Evolutionary conservation across 352 stramenopile genomes (phyloP), one percentile per base, ranked within the genome.

Genomic region (Pythium dissimile): DNA sequence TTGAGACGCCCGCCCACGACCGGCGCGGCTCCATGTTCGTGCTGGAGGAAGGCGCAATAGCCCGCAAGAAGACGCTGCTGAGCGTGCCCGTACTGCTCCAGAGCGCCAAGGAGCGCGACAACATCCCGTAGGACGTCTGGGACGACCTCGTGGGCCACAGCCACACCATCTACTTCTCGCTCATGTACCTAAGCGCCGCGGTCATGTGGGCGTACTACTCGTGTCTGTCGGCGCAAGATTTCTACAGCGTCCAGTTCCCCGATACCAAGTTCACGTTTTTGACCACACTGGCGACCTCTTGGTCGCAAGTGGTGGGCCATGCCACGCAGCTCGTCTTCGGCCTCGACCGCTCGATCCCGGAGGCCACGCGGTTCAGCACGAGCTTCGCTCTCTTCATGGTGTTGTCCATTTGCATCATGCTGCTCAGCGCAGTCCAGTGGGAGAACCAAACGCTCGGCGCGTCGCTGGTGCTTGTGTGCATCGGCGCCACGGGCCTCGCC

Each of bases 141-240:
- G 64, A 85, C 37, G 74, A 88, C 42, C 72, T 88, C 35, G 46
- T 73, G 48, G 52, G 75, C 59, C 69, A 84, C 54, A 64, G 79
- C 47, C 45, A 50, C 18, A 75, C 67, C 23, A 76, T 91, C 42
- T 88, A 85, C 70, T 84, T 69, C 48, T 70, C 67, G 58, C 64
- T 89, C 68, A 78, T 83, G 64, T 91, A 88, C 64, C 62, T 91
- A 5, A 88, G 87, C 41, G 77, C 66, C 20, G 80, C 81, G 2
- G 77, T 88, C 27, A 65, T 91, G 24, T 91, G 81, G 78, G 74
- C 76, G 16, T 89, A 84, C 67, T 87, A 86, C 59, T 88, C 76
- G 65, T 91, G 78, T 45, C 61, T 91, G 37, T 88, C 76, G 43
- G 76, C 76, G 0, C 76, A 89, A 21, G 70, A 86, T 49, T 91